Evolutionary conservation across 23 red algal genomes (phyloP).

Genomic region (Gracilariopsis chorda): DNA sequence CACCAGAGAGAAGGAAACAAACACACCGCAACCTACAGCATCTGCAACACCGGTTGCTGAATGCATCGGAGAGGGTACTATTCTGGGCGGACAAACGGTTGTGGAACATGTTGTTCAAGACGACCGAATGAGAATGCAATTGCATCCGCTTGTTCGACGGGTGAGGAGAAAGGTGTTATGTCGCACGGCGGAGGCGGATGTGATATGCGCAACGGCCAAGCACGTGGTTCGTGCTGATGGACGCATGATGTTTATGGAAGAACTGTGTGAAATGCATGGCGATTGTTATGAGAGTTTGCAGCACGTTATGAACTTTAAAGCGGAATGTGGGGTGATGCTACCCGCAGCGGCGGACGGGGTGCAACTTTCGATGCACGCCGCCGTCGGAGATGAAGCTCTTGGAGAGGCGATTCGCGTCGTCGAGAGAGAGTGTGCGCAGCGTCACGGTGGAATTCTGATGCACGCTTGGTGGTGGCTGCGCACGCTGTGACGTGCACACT

Average conservation of each 20-base stretch:
- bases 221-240: not conserved
- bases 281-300: not conserved
- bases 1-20: too few species aligned
- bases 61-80: not conserved
- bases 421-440: not conserved
- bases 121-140: not conserved
- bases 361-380: not conserved
- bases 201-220: not conserved
- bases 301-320: slow-evolving; percentile 3
- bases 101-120: not conserved
- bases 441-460: too few species aligned
- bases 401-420: not conserved
- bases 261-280: not conserved
- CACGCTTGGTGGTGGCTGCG: not conserved
- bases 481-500: not conserved
- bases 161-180: not conserved
- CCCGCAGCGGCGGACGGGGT: slow-evolving; percentile 1
- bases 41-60: not conserved
- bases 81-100: not conserved
- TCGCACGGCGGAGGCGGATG: not conserved
- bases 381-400: not conserved
- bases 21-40: not conserved
- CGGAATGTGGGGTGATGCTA: not conserved
- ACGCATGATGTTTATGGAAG: not conserved
- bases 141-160: not conserved